These are phyloP conservation scores for Carex myosuroides DNA, from an alignment of 176 grass and related monocot species.

Conservation along the genomic window DNA sequence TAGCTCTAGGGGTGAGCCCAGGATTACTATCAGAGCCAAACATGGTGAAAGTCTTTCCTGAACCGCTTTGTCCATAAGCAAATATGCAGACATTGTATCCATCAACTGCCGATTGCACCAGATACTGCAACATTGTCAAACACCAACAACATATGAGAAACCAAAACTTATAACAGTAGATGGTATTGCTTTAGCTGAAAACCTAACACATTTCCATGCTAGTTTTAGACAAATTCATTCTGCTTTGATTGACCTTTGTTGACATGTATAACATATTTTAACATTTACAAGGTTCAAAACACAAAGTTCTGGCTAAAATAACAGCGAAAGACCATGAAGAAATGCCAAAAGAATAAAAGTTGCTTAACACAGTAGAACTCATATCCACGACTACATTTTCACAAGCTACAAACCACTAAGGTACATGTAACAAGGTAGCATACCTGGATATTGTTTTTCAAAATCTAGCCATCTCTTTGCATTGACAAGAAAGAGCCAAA, in stretches of 20 bases:
- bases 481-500: constrained; percentile 2
- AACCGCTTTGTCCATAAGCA: constrained; percentile 99
- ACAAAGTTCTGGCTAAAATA: not conserved
- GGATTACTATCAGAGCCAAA: constrained; percentile 85
- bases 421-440: not conserved
- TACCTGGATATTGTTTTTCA: not conserved
- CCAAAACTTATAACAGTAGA: not conserved
- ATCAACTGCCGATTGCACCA: constrained; percentile 97
- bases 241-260: not conserved
- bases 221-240: not conserved
- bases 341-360: not conserved
- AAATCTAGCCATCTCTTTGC: not conserved
- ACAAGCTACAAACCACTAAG: not conserved
- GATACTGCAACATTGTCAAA: constrained; percentile 54
- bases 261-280: not conserved
- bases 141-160: not conserved
- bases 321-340: not conserved
- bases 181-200: not conserved
- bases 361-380: not conserved
- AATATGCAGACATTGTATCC: constrained; percentile 99
- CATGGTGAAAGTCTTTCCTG: constrained; percentile 96
- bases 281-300: not conserved
- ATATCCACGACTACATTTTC: not conserved
- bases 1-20: constrained; percentile 86
- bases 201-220: not conserved